Base-by-base conservation (phyloP, 345 rosid genomes). In the Eucalyptus cladocalyx region DNA sequence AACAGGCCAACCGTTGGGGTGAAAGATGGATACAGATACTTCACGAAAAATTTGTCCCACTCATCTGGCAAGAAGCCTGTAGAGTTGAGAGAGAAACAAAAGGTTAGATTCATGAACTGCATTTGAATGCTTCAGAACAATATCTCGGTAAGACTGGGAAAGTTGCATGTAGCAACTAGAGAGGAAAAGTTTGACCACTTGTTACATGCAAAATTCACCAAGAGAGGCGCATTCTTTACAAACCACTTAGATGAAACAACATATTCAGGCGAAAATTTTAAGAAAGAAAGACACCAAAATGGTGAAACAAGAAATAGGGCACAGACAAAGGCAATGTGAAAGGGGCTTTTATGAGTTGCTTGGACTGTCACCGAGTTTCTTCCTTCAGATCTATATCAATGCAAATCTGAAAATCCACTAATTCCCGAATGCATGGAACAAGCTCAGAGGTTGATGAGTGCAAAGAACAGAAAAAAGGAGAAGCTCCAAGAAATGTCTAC, bases 51-150 rank as follows among this genome's bases (percentile, higher is more conserved):
- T 86, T 91, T 95, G 90, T 97, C 99, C 95, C 96, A 92, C 83
- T 96, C 96, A 86, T 96, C 99, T 4, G 98, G 99, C 43, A 97
- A 93, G 92, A 97, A 95, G 6, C 98, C 98, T 97, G 95, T 90
- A 89, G 8, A 91, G 11, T 51, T n/a, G 87, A 89, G 87, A 90
- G 42, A 62, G 67, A 50, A 58, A 49, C 86, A 17, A 23, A 88
- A 67, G 86, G 80, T 80, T 40, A 76, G 83, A 76, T 40, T 40
- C 83, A 76, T 6, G 47, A 40, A 37, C 26, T 72, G 16, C 83
- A 37, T 76, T 76, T 76, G 45, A 76, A 37, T 37, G 30, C 45
- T 72, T 37, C 83, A 76, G 83, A 76, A 37, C 83, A 76, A 37
- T 76, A 37, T 76, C 83, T 72, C 0, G 14, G 83, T 32, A 76